phyloP scores from a whole-genome alignment of 2,329 filamentous ascomycete species.

The Lachnellula cervina region DNA sequence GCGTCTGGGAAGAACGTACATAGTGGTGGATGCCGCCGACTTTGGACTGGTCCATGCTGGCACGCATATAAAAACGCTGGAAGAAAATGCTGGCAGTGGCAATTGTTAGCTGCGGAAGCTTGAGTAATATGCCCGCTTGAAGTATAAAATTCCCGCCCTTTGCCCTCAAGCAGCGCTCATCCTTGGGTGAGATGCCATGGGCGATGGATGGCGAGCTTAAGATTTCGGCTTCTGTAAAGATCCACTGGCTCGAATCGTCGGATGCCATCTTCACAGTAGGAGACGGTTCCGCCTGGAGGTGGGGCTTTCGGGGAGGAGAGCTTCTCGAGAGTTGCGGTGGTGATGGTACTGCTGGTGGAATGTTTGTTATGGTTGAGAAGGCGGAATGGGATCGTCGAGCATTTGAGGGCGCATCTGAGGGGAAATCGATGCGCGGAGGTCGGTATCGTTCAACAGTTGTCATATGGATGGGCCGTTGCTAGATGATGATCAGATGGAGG shows the following conservation, averaged over 20 bases:
- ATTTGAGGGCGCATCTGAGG: conserved; percentile 26
- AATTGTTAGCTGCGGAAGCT: conserved; percentile 85
- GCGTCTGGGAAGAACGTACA: conserved; percentile 46
- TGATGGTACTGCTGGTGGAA: conserved; percentile 58
- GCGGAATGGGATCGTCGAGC: conserved; percentile 37
- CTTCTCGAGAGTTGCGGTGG: conserved; percentile 53
- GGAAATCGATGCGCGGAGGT: conserved; percentile 16
- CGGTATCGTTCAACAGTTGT: conserved; percentile 57
- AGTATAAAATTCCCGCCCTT: conserved; percentile 97
- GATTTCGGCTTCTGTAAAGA: conserved; percentile 80
- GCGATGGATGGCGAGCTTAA: conserved; percentile 76
- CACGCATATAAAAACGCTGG: conserved; percentile 92
- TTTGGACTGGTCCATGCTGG: conserved; percentile 70
- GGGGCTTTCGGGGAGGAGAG: conserved; percentile 42
- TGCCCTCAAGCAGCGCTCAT: conserved; percentile 75
- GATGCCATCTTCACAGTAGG: conserved; percentile 32
- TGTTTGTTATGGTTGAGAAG: conserved; percentile 47
- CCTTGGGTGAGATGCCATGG: conserved; percentile 70
- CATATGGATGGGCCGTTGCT: conserved; percentile 35
- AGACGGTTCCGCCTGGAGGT: conserved; percentile 2
- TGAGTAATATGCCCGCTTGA: conserved; percentile 87
- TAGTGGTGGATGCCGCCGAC: conserved; percentile 78
- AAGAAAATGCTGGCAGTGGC: conserved; percentile 93
- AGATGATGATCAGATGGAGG: no score
- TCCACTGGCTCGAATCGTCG: conserved; percentile 64